Base-by-base conservation (phyloP, 2,329 filamentous ascomycete species). In the Colletotrichum sp. region DNA sequence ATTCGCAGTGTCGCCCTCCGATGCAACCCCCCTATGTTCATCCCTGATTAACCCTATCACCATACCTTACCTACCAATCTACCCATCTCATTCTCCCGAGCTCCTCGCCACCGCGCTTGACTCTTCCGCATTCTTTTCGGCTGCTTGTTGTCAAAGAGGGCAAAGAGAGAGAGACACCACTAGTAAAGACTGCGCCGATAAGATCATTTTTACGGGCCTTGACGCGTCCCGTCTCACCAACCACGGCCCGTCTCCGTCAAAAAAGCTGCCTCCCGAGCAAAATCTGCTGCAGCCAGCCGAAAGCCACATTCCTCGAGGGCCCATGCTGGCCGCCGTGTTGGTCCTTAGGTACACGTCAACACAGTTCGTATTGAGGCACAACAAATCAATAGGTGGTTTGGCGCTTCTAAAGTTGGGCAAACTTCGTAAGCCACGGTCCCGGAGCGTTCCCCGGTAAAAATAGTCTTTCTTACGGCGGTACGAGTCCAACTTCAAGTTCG, bases 211-310 rank as follows among this genome's bases (percentile, higher is more conserved):
- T 30, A 18, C 61, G 63, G 34, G 13, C 61, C 36, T 72, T 21
- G 69, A 72, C 62, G 69, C 72, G 72, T 67, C 72, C 38, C 69
- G 69, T 67, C 72, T 74, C 62, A 67, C 55, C 69, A 16, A 62
- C 56, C 67, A 38, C 59, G 68, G 71, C 28, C 67, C 34, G 67
- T 36, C 28, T 26, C 34, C 67, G 34, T 71, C 61, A 36, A 38
- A 18, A 18, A 28, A 43, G 26, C 58, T 38, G 61, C 62, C 52
- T 55, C 68, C 43, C 30, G 24, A 26, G 61, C 52, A 59, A 66
- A 66, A 16, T 30, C 43, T 26, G 34, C 21, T 36, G 58, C 43
- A 62, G 55, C 52, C 55, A 67, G 16, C 36, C 21, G 28, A 18
- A 64, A 72, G 62, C 69, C 72, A 71, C 72, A 66, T 58, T 64